Evolutionary conservation across 169 alveolate species (phyloP), one percentile per base, ranked within the genome.

Genomic region (Perkinsus chesapeaki): DNA sequence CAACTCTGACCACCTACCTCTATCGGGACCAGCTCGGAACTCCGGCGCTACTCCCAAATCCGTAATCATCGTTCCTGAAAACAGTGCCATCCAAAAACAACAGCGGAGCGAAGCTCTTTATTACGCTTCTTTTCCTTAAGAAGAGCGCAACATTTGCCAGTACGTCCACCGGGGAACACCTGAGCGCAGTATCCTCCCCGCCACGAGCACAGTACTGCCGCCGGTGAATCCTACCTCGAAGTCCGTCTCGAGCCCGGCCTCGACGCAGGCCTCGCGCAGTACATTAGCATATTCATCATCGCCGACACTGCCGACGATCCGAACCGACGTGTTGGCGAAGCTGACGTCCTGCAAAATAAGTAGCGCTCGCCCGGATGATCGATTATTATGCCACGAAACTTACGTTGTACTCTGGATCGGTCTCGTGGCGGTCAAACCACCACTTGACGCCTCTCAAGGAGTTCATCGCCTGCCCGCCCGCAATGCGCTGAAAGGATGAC

Each of bases 391-490:
- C 31, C 31, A 12, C 31, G 12, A n/a, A n/a, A 1, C 36, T 60
- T 60, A 60, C 82, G 27, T 60, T 60, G 82, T 60, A 60, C 27
- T 60, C 82, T 34, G 82, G 82, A 60, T 60, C 82, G 31, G 82
- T 23, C 31, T 60, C 82, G 31, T 60, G 82, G 82, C 82, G 82
- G 31, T 60, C 82, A 16, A 60, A 60, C 82, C 82, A 60, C 82
- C 82, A 60, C 82, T 60, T 60, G 23, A 60, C 82, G 82, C 82
- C 82, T 23, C 82, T 60, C 82, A 60, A 60, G 31, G 82, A 60
- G 82, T 60, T 60, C 82, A 60, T 60, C 82, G 82, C 82, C 31
- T 60, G 82, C 82, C 82, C 82, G 12, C 82, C 82, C 82, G 82
- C 82, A 23, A 60, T 60, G 82, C 82, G 82, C 82, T 60, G 82